Percentiles rank a stretch among this genome's conserved stretches.
These are phyloP conservation scores for Dorcoceras hygrometricum DNA, from an alignment of 257 asterid genomes.

Conservation along the genomic window DNA sequence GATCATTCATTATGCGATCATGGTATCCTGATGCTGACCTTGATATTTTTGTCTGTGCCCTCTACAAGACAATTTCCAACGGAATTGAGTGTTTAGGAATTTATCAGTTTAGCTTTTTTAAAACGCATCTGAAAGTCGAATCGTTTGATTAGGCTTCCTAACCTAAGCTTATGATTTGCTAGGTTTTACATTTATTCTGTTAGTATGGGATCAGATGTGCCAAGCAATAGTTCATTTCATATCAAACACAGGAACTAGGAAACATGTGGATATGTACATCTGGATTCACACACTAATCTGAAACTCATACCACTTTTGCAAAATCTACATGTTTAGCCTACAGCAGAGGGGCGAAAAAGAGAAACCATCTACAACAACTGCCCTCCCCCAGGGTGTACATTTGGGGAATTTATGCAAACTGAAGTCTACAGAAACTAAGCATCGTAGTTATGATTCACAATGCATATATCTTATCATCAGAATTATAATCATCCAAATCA, in stretches of 20 bases:
- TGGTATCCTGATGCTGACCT: too few relatives aligned
- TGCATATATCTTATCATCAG: conserved; percentile 90
- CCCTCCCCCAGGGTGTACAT: not conserved
- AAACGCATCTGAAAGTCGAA: not conserved
- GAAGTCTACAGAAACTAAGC: not conserved
- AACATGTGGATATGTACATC: not conserved
- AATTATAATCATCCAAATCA: conserved; percentile 74
- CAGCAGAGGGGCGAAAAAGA: not conserved
- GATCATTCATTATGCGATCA: too few relatives aligned
- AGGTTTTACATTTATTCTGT: too few relatives aligned
- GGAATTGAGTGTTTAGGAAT: not conserved
- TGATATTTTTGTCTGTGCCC: too few relatives aligned
- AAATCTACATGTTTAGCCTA: conserved; percentile 22
- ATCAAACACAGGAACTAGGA: not conserved
- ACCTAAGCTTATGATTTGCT: too few relatives aligned
- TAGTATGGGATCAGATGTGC: too few relatives aligned
- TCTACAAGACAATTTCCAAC: too few relatives aligned
- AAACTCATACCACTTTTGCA: not conserved
- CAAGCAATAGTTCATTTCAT: too few relatives aligned
- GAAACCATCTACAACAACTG: conserved; percentile 5
- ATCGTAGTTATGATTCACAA: conserved; percentile 33
- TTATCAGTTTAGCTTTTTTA: not conserved
- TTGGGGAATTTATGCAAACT: not conserved
- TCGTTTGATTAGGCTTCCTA: too few relatives aligned
- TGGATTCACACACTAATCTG: not conserved